Base-by-base conservation (phyloP, 2,329 filamentous ascomycete genomes). In the Fusarium tuaranense region DNA sequence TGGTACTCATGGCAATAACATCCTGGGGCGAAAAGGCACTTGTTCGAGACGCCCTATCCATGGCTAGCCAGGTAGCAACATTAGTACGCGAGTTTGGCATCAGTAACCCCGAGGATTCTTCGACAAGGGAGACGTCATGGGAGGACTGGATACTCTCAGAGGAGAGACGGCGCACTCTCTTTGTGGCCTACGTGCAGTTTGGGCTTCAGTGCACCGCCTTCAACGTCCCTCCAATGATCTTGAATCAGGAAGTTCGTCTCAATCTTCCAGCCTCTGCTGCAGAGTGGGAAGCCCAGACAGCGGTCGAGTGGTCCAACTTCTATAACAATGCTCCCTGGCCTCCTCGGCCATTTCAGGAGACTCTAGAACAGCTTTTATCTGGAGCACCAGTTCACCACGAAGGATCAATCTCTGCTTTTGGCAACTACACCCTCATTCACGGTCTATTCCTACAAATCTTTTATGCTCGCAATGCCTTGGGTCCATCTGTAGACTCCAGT, bases 371-470 rank as follows among this genome's bases (percentile, higher is more conserved):
- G 1, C 51, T 69, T 12, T 32, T 69, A 3, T 66, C 55, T 16
- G 67, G 57, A 6, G 20, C 25, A 3, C 36, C 55, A 8, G 36
- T 72, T 10, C 38, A 69, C 10, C 46, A 62, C 4, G 59, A 72
- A 9, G 69, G 51, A 6, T 53, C 69, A 1, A 51, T 68, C 18
- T 69, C 71, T 9, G 61, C 67, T 7, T 70, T 72, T 46, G 71
- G 69, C 2, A 73, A 73, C 51, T 73, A 73, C 20, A 27, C 63
- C n/a, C 67, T 73, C 0, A 72, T 73, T 3, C 71, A 73, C 12
- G 68, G 62, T 13, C 62, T 73, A 4, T 48, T 69, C 27, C 44
- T 63, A 10, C 66, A 73, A 25, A 67, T 73, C n/a, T 73, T 67
- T 25, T 67, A 57, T 25, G 66, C 60, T 10, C 71, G 71, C 16